phyloP scores from a whole-genome alignment of 2,329 filamentous ascomycete species.

The Aspergillus latus region DNA sequence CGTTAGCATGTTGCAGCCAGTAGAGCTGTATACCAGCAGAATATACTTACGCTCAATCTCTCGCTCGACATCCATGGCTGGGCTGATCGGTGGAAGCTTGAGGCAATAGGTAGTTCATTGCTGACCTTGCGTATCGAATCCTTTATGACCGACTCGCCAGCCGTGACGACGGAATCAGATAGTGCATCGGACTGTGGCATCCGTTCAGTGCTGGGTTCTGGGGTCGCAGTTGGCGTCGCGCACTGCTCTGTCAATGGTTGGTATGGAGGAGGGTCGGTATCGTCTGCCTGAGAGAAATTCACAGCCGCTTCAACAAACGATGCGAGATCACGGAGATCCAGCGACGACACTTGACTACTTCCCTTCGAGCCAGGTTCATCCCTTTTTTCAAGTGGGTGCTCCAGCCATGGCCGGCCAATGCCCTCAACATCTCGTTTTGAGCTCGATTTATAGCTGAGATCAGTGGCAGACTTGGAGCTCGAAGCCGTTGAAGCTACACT shows the following conservation, averaged over 20 bases:
- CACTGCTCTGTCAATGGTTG: constrained; percentile 9
- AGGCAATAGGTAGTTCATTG: not conserved
- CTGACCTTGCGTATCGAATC: not conserved
- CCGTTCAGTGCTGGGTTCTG: not conserved
- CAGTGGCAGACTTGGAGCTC: constrained; percentile 14
- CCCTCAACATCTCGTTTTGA: constrained; percentile 37
- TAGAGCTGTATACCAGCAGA: not conserved
- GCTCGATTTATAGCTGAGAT: constrained; percentile 30
- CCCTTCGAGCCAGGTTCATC: constrained; percentile 19
- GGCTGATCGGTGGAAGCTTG: not conserved
- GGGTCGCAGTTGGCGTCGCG: not conserved
- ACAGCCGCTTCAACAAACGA: constrained; percentile 36
- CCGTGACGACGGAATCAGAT: not conserved
- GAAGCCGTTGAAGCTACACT: constrained; percentile 25
- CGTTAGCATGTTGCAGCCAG: constrained; percentile 5
- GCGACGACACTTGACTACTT: constrained; percentile 25
- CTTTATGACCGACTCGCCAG: not conserved
- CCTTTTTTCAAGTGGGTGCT: constrained; percentile 25
- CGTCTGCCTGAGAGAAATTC: constrained; percentile 28
- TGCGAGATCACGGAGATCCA: constrained; percentile 35
- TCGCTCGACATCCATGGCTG: not conserved
- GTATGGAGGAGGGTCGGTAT: constrained; percentile 25
- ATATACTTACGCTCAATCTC: constrained; percentile 10
- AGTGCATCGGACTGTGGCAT: not conserved
- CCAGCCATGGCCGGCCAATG: constrained; percentile 41